A percentile compares a stretch with the other conserved stretches of the same genome.
Evolutionary conservation across 306 rosid genomes (phyloP).

Genomic region (Mimosa pudica): DNA sequence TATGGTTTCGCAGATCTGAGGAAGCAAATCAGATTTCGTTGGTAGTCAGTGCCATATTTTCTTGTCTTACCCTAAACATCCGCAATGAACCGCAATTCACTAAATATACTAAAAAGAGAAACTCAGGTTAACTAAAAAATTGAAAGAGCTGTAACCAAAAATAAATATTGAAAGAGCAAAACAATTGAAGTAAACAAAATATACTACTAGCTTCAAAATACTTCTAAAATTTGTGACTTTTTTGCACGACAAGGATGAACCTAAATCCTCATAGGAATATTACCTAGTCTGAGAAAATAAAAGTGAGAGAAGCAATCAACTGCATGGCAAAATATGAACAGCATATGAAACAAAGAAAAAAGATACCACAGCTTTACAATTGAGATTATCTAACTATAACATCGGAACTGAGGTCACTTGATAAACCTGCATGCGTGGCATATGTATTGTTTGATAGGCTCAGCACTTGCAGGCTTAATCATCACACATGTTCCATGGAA

Average conservation of each 20-base stretch:
- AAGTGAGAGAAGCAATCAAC: conserved; percentile 37
- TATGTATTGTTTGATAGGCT: conserved; percentile 90
- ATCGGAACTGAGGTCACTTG: conserved; percentile 71
- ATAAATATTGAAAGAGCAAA: not conserved
- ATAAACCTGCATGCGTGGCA: conserved; percentile 90
- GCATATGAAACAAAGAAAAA: conserved; percentile 29
- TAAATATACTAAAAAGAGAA: too few species aligned
- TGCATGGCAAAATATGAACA: conserved; percentile 33
- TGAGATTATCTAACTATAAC: not conserved
- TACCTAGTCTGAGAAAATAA: conserved; percentile 24
- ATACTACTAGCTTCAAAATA: conserved; percentile 3
- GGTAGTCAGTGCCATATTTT: too few species aligned
- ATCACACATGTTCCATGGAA: conserved; percentile 94
- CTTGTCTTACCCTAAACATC: too few species aligned
- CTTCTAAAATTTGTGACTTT: not conserved
- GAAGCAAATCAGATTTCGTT: too few species aligned
- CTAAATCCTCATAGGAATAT: conserved; percentile 30
- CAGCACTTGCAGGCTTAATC: conserved; percentile 83
- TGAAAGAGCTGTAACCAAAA: too few species aligned
- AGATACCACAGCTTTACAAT: conserved; percentile 28
- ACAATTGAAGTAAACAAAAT: not conserved
- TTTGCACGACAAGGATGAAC: not conserved
- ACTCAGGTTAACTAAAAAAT: not conserved
- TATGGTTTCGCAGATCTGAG: too few species aligned
- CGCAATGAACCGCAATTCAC: too few species aligned